These are phyloP conservation scores for Athelia psychrophila DNA, from an alignment of 1,284 basidiomycete genomes.

Conservation along the genomic window DNA sequence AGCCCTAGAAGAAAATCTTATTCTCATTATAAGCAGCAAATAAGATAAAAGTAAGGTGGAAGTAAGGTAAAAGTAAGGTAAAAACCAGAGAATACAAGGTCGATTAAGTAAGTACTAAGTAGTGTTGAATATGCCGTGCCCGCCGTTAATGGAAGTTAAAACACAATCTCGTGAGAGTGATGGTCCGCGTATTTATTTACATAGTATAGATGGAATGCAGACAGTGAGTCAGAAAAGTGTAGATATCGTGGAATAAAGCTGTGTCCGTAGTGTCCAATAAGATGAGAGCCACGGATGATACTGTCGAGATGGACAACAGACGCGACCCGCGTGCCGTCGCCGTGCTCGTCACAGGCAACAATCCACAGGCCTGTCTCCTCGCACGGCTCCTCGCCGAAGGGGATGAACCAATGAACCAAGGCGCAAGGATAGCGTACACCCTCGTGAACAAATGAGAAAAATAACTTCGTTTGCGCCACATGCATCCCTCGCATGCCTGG, in stretches of 20 bases:
- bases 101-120: too few relatives aligned
- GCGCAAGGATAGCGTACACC: constrained; percentile 17
- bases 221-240: background rate
- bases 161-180: too few relatives aligned
- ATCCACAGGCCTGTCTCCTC: background rate
- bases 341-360: background rate
- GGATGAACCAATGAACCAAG: constrained; percentile 9
- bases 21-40: too few relatives aligned
- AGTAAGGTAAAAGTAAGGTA: too few relatives aligned
- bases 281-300: background rate
- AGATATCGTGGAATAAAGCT: background rate
- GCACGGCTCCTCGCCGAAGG: background rate
- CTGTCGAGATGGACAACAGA: background rate
- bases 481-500: constrained; percentile 14
- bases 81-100: too few relatives aligned
- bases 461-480: constrained; percentile 17
- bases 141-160: too few relatives aligned
- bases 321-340: background rate
- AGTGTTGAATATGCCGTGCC: too few relatives aligned
- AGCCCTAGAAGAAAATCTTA: too few relatives aligned
- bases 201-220: constrained; percentile 6
- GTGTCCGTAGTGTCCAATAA: background rate
- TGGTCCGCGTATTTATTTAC: constrained; percentile 17
- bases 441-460: constrained; percentile 18
- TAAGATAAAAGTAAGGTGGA: too few relatives aligned